A percentile compares a stretch with the other conserved stretches of the same genome.
Conservation (phyloP, 768 basidiomycete genomes). For the Mycena galericulata region DNA sequence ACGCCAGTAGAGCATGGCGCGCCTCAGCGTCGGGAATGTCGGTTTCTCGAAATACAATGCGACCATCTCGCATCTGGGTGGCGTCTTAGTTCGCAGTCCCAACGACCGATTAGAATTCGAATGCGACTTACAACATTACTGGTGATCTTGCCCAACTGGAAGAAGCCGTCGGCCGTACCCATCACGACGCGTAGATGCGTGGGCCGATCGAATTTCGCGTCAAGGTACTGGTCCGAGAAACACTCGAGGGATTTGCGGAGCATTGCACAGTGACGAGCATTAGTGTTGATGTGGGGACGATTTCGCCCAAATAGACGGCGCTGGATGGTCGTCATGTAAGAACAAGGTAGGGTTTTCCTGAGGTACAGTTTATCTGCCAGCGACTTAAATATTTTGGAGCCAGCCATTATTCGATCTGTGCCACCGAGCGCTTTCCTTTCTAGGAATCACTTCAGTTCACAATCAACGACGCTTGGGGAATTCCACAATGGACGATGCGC, state of each 20-base stretch:
- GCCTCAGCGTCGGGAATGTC: not conserved
- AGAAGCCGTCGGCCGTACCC: not conserved
- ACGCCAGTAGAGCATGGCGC: not conserved
- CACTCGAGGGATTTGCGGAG: conserved; percentile 20
- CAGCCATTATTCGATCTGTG: not conserved
- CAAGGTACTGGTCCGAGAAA: not conserved
- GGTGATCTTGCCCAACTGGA: not conserved
- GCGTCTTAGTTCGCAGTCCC: not conserved
- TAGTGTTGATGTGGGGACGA: not conserved
- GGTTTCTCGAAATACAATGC: not conserved
- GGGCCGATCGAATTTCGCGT: not conserved
- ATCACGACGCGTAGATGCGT: not conserved
- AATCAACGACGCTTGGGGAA: not conserved
- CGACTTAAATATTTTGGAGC: too few species aligned
- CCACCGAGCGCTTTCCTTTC: not conserved
- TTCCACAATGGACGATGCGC: not conserved
- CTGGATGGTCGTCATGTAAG: not conserved
- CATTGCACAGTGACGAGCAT: conserved; percentile 6
- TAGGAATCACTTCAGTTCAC: not conserved
- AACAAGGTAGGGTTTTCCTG: not conserved
- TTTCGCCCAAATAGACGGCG: conserved; percentile 6
- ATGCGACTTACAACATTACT: not conserved
- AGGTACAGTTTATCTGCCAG: not conserved
- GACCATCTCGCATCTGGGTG: not conserved
- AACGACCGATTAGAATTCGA: not conserved